Evolutionary conservation across 176 grass and related monocot species (phyloP).

Genomic region (Bromus sterilis): DNA sequence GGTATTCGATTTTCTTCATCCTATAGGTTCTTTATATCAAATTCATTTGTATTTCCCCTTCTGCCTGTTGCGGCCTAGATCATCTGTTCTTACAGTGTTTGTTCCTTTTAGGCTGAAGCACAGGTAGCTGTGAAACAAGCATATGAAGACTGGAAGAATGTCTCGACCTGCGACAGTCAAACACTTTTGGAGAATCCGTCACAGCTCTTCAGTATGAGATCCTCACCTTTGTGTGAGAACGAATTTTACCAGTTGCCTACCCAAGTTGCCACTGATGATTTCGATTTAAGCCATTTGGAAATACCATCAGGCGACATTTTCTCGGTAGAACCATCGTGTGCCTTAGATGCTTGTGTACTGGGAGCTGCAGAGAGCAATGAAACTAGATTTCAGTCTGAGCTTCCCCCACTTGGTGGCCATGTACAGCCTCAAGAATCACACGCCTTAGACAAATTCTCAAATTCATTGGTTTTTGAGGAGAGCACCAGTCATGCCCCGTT

Average conservation of each 20-base stretch:
- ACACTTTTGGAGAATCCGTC: slow-evolving; percentile 20
- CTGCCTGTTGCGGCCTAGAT: background rate
- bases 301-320: slow-evolving; percentile 58
- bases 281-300: slow-evolving; percentile 39
- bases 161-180: slow-evolving; percentile 41
- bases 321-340: slow-evolving; percentile 20
- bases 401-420: background rate
- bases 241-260: slow-evolving; percentile 34
- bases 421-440: slow-evolving; percentile 12
- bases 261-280: slow-evolving; percentile 30
- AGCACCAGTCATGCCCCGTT: slow-evolving; percentile 32
- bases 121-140: slow-evolving; percentile 50
- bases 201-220: slow-evolving; percentile 26
- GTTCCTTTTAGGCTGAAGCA: slow-evolving; percentile 56
- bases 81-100: slow-evolving; percentile 3
- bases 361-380: slow-evolving; percentile 14
- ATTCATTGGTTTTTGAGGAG: slow-evolving; percentile 52
- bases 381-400: slow-evolving; percentile 25
- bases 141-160: slow-evolving; percentile 64
- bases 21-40: background rate
- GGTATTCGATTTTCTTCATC: slow-evolving; percentile 27
- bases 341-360: slow-evolving; percentile 21
- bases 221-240: slow-evolving; percentile 30
- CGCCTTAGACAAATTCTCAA: slow-evolving; percentile 36
- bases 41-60: background rate